Evolutionary conservation across 2,329 filamentous ascomycete genomes (phyloP).

Genomic region (Sporothrix brasiliensis): DNA sequence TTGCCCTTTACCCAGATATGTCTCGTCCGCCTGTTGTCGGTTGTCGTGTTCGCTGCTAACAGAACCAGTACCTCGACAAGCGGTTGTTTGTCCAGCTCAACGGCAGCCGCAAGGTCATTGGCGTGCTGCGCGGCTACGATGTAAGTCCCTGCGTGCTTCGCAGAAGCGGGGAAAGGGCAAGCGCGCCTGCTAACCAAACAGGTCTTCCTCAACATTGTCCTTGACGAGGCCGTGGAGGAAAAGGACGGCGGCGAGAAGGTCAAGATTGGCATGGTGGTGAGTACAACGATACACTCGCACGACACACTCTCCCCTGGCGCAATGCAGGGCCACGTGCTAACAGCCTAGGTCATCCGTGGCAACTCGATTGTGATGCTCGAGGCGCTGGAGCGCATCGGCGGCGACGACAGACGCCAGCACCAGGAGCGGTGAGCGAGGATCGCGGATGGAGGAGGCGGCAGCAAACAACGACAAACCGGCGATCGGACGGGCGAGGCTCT

Average conservation of each 20-base stretch:
- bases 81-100: constrained; percentile 96
- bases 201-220: constrained; percentile 98
- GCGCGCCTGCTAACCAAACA: constrained; percentile 44
- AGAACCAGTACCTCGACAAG: constrained; percentile 92
- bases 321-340: neutral
- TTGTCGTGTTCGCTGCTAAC: neutral
- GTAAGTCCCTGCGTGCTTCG: constrained; percentile 55
- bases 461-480: neutral
- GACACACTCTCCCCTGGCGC: too few relatives aligned
- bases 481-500: neutral
- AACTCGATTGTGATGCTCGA: constrained; percentile 99
- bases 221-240: constrained; percentile 96
- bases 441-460: neutral
- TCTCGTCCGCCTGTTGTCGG: too few relatives aligned
- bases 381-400: constrained; percentile 69
- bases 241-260: constrained; percentile 89
- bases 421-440: constrained; percentile 18
- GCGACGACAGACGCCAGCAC: constrained; percentile 51
- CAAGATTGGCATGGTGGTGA: constrained; percentile 84
- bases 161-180: neutral
- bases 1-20: neutral
- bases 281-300: constrained; percentile 44
- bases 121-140: constrained; percentile 92
- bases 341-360: constrained; percentile 81
- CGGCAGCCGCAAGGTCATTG: constrained; percentile 95